Conservation (phyloP, 2,329 filamentous ascomycete genomes). For the Corynespora cassiicola region DNA sequence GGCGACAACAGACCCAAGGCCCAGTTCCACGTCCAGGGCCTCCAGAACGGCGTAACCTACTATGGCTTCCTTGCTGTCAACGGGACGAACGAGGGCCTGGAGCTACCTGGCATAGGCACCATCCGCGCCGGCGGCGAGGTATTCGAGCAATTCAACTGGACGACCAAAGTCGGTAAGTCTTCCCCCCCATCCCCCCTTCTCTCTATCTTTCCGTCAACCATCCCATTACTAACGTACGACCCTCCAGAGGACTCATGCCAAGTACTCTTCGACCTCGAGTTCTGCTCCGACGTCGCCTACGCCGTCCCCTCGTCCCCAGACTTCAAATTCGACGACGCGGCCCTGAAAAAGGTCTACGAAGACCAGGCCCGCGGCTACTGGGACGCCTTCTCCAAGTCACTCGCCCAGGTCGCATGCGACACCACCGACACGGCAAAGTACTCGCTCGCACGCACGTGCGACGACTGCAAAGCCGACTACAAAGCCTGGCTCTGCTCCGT, state of each 20-base stretch:
- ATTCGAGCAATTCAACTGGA: constrained; percentile 74
- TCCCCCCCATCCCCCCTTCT: neutral
- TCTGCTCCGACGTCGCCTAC: constrained; percentile 89
- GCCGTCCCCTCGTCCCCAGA: constrained; percentile 82
- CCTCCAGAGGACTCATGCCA: constrained; percentile 77
- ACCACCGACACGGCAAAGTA: constrained; percentile 76
- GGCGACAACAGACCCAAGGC: constrained; percentile 72
- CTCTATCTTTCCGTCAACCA: neutral
- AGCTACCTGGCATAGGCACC: constrained; percentile 43
- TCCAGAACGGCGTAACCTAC: constrained; percentile 77
- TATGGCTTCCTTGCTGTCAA: constrained; percentile 72
- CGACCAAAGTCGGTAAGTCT: constrained; percentile 74
- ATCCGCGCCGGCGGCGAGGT: constrained; percentile 78
- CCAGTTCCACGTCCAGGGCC: constrained; percentile 81
- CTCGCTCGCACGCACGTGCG: constrained; percentile 79
- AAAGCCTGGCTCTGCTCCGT: constrained; percentile 96
- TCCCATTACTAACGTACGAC: constrained; percentile 16
- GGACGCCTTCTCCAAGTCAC: constrained; percentile 77
- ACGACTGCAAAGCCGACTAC: constrained; percentile 80
- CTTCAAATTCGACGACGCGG: constrained; percentile 64
- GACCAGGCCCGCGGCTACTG: constrained; percentile 73
- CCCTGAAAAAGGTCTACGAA: constrained; percentile 79
- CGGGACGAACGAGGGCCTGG: constrained; percentile 61
- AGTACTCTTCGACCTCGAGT: constrained; percentile 83
- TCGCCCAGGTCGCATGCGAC: constrained; percentile 87